Evolutionary conservation across 2,329 filamentous ascomycete genomes (phyloP).

Genomic region (Sordariomycetes sp.): DNA sequence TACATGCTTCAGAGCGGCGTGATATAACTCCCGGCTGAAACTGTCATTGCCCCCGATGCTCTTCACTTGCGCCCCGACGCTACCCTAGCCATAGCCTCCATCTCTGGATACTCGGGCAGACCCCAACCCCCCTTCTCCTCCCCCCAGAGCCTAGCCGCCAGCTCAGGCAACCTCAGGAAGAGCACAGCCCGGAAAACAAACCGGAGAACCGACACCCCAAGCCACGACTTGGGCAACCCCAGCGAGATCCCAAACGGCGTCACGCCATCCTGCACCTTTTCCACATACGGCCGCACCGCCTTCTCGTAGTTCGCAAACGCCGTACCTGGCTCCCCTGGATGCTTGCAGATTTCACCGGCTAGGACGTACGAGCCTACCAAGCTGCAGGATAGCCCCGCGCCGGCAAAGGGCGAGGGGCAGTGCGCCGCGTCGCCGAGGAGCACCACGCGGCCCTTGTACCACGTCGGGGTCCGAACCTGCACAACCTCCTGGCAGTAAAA

Average conservation of each 20-base stretch:
- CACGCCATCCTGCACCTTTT: neutral
- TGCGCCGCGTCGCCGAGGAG: slow-evolving; percentile 34
- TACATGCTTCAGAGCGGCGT: no score
- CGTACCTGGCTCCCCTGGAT: neutral
- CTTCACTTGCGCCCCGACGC: no score
- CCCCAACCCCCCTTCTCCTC: neutral
- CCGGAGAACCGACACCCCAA: neutral
- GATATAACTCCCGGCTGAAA: no score
- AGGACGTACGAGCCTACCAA: slow-evolving; percentile 36
- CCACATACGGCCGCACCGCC: neutral
- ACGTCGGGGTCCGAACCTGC: slow-evolving; percentile 20
- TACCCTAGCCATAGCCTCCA: no score
- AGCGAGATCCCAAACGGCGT: neutral
- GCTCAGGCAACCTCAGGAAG: neutral
- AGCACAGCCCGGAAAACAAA: neutral
- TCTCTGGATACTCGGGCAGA: neutral
- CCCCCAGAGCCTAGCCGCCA: neutral
- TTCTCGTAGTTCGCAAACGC: neutral
- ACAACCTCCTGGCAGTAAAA: slow-evolving; percentile 28
- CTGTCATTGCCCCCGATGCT: no score
- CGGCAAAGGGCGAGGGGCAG: slow-evolving; percentile 27
- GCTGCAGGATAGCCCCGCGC: slow-evolving; percentile 28
- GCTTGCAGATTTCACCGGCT: slow-evolving; percentile 27
- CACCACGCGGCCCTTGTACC: slow-evolving; percentile 22
- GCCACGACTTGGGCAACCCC: neutral